Base-by-base conservation (phyloP, 192 early-diverging fungal genomes). In the Helicostylum pulchrum region DNA sequence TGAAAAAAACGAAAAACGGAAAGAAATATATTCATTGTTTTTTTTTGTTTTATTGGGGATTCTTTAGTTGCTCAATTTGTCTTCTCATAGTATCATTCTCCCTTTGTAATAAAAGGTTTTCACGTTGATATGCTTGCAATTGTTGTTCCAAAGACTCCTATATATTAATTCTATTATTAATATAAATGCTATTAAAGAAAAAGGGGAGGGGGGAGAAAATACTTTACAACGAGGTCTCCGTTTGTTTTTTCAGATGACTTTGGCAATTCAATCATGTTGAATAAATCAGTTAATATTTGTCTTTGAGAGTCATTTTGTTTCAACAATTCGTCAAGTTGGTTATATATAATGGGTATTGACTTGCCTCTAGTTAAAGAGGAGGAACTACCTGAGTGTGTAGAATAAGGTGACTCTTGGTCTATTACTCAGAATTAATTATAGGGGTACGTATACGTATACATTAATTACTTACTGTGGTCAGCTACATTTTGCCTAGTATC, bases 291-390 rank as follows among this genome's bases (percentile, higher is more conserved):
- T 11, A 82, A 52, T 8, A 77, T 50, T 8, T 46, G 61, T 14
- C 74, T 70, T 46, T 79, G 77, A 8, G 67, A 65, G 26, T 82
- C 80, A 36, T 79, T 82, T 32, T 82, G 80, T 17, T 70, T 66
- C 32, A 79, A 65, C 2, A 82, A 58, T 1, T 68, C 55, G 3
- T 77, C 68, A 51, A 82, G 49, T 62, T 82, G 78, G 4, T 51
- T 48, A 30, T 53, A 55, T 4, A 82, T 21, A 17, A 48, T 12
- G 49, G 30, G 7, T 67, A 63, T n/a, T 69, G 23, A 7, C 53
- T 57, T 34, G 48, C 58, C 7, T 53, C 51, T 63, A 78, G 76
- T 42, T 66, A 78, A 9, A 17, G 57, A 30, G 23, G 42, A 19
- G 12, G 78, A 42, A 7, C 74, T 72, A 34, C 70, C 66, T 9